Evolutionary conservation across 2,329 filamentous ascomycete species (phyloP), one percentile per base, ranked within the genome.

Genomic region (Pseudocercospora crystallina): DNA sequence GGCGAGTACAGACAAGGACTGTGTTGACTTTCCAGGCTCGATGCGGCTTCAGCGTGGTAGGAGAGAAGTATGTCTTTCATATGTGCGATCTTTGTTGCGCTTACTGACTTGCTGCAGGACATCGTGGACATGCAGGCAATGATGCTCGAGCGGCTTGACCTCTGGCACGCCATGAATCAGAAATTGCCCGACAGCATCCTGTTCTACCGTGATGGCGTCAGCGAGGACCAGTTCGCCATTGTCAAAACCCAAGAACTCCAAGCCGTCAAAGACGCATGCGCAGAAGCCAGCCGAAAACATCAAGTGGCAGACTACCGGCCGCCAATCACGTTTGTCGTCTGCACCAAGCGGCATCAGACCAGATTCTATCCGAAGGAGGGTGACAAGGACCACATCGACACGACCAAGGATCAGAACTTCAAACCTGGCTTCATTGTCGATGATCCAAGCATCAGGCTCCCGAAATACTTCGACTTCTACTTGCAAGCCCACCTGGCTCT

Each of bases 351-450:
- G 0, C 74, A 76, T 43, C 59, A 72, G 44, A 66, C 67, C 0
- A 66, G 73, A 0, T 73, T 76, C 59, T 76, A 67, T 48, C 61
- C 68, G 0, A 20, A 17, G 1, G 12, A 43, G 3, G 14, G 36
- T 10, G 32, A 38, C 60, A 90, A 96, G 62, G 84, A 17, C 3
- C 17, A 10, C n/a, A 20, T 36, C 15, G 30, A 31, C 5, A 2
- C n/a, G n/a, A n/a, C n/a, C n/a, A n/a, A 1, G 4, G 62, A 59
- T 37, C 42, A 45, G 11, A 71, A 69, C 44, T 55, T 61, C 12
- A 37, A 36, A 2, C 61, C 68, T 0, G 66, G 69, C 4, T 60
- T 63, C 1, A 46, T 65, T 1, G 67, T 71, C 4, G 66, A 72
- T 15, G 31, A 49, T 0, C 30, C 45, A 0, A 47, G 44, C 2